phyloP scores from a whole-genome alignment of 2,329 filamentous ascomycete species.

The Ascocoryne sarcoides region DNA sequence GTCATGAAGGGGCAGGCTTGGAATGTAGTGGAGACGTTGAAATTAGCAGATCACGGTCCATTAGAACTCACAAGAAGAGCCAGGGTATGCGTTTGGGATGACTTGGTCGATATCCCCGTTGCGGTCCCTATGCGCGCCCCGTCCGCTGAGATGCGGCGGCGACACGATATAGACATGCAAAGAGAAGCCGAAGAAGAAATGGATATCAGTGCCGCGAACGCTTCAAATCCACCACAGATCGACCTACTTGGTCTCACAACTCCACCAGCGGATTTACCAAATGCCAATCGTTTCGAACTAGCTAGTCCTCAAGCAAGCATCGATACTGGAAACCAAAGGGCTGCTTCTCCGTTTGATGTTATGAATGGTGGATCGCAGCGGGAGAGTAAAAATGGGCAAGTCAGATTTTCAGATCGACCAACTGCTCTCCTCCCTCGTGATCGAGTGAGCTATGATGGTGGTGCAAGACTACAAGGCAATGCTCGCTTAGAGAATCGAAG shows the following conservation, averaged over 20 bases:
- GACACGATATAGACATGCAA: constrained; percentile 39
- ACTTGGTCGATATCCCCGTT: constrained; percentile 90
- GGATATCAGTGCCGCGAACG: constrained; percentile 71
- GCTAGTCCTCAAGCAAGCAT: constrained; percentile 32
- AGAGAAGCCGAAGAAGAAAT: constrained; percentile 66
- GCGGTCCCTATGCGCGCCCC: constrained; percentile 82
- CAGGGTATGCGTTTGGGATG: constrained; percentile 95
- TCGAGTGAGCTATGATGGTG: constrained; percentile 29
- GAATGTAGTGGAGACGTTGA: constrained; percentile 97
- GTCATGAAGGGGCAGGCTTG: constrained; percentile 99
- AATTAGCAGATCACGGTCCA: constrained; percentile 84
- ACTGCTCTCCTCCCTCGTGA: constrained; percentile 17
- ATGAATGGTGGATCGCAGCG: constrained; percentile 9
- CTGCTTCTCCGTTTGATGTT: constrained; percentile 11
- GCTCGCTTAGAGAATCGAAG: constrained; percentile 17
- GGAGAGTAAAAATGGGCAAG: constrained; percentile 17
- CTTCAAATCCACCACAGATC: constrained; percentile 40
- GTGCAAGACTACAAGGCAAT: constrained; percentile 19
- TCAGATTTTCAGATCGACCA: constrained; percentile 25
- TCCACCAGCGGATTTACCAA: constrained; percentile 57
- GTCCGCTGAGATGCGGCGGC: constrained; percentile 73
- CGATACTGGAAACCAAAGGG: constrained; percentile 16
- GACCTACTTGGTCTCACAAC: constrained; percentile 55
- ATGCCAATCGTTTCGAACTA: constrained; percentile 68
- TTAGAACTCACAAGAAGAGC: constrained; percentile 84